Base-by-base conservation (phyloP, 2,329 filamentous ascomycete genomes). In the Alternaria arbusti region DNA sequence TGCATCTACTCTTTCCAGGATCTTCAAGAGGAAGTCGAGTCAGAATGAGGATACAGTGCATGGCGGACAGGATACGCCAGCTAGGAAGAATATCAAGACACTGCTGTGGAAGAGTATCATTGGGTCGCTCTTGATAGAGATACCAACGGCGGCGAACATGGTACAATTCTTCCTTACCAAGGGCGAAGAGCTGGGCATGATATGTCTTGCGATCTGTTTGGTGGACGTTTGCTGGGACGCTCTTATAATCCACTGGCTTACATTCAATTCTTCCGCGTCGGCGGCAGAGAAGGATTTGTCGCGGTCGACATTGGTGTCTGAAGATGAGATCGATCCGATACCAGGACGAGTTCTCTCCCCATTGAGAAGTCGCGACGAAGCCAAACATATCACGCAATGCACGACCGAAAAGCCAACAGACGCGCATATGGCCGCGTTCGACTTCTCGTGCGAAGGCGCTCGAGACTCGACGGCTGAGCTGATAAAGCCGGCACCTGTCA, bases 201-300 rank as follows among this genome's bases (percentile, higher is more conserved):
- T 81, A 11, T 82, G 80, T 54, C 74, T 79, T 26, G 73, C 70
- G 1, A 69, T 81, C 6, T 82, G 80, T 59, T 75, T 78, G 7
- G 57, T 75, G n/a, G 80, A 82, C 62, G 73, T 70, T 0, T 68
- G 65, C 15, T 73, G 69, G 67, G 69, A 69, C 28, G 59, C 45
- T 5, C 12, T 72, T 9, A 55, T 72, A 4, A 67, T 71, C 2
- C 66, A 72, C 44, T 74, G 70, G 70, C 55, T 74, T 5, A 68
- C 67, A 1, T 69, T 70, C 22, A 66, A 64, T 6, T 63, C 64
- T 2, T 67, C 69, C 6, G 61, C 40, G 2, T 57, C 63, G 1
- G 54, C 43, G 5, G 57, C 64, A 5, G 60, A 70, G 36, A 66
- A 50, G 17, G 58, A 66, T 10, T 23, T 64, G 22, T 49, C 49